Base-by-base conservation (phyloP, 2,329 filamentous ascomycete genomes). In the Aspergillus ustus region DNA sequence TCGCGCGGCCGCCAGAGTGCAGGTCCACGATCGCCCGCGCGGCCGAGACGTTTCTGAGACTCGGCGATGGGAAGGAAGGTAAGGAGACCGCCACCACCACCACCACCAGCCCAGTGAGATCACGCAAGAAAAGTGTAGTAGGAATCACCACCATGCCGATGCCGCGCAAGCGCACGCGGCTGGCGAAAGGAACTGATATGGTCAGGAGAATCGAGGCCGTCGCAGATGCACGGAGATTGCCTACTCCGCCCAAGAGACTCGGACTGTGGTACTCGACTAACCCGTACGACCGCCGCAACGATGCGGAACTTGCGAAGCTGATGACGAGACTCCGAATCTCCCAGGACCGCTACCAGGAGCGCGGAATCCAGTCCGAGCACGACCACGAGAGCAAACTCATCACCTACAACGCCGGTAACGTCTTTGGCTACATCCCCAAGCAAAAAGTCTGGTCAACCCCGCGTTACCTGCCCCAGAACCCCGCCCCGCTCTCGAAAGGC, bases 151-250 rank as follows among this genome's bases (percentile, higher is more conserved):
- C n/a, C n/a, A n/a, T n/a, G n/a, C n/a, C n/a, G n/a, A n/a, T 44
- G 6, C 11, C 55, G 11, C 55, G 55, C 37, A 57, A 57, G 15
- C 55, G 55, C 34, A 40, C 55, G 34, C 55, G 55, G 2, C n/a
- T 57, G 15, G 17, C 29, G 5, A 57, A 50, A n/a, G 22, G 31
- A 4, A 9, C 4, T 8, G 48, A 57, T 4, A 51, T 50, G 46
- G n/a, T 31, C 7, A 28, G 11, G 19, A 37, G 55, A 29, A n/a
- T 57, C 7, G 29, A 44, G 17, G 34, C 48, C 8, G 29, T 45
- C 19, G 22, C 31, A 11, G 17, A 31, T 9, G 34, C n/a, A 49
- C 28, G 9, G 8, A 40, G n/a, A 11, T 13, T 57, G 22, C 55
- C 55, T 13, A 13, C 17, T 8, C 22, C 40, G 13, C 55, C 48